phyloP scores from a whole-genome alignment of 306 rosid species.

The Benincasa hispida region DNA sequence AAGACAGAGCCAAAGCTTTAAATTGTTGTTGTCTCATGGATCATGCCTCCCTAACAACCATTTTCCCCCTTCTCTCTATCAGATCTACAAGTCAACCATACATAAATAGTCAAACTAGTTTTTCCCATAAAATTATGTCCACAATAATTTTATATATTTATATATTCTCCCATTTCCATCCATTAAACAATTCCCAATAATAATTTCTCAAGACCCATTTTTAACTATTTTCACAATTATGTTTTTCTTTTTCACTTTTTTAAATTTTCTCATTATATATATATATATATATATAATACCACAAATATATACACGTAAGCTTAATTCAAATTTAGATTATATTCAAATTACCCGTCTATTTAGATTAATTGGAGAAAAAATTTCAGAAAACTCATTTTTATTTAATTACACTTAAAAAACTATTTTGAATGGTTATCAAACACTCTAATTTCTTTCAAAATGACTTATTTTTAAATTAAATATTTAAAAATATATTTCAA shows the following conservation, averaged over 20 bases:
- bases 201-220: background rate
- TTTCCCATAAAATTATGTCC: background rate
- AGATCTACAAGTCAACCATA: background rate
- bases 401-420: too few relatives aligned
- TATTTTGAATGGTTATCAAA: too few relatives aligned
- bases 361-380: too few relatives aligned
- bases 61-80: background rate
- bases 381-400: too few relatives aligned
- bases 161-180: background rate
- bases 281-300: too few relatives aligned
- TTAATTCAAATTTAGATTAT: too few relatives aligned
- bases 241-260: background rate
- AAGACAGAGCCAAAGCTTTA: constrained; percentile 41
- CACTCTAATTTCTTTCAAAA: too few relatives aligned
- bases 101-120: background rate
- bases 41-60: constrained; percentile 40
- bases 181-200: background rate
- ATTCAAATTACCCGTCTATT: too few relatives aligned
- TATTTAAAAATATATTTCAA: too few relatives aligned
- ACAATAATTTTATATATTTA: background rate
- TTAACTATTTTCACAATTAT: background rate
- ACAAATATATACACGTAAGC: too few relatives aligned
- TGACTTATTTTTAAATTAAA: too few relatives aligned
- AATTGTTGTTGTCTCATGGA: constrained; percentile 50
- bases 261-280: background rate